These are phyloP conservation scores for Aspergillus proliferans DNA, from an alignment of 2,329 filamentous ascomycete species.

Conservation along the genomic window DNA sequence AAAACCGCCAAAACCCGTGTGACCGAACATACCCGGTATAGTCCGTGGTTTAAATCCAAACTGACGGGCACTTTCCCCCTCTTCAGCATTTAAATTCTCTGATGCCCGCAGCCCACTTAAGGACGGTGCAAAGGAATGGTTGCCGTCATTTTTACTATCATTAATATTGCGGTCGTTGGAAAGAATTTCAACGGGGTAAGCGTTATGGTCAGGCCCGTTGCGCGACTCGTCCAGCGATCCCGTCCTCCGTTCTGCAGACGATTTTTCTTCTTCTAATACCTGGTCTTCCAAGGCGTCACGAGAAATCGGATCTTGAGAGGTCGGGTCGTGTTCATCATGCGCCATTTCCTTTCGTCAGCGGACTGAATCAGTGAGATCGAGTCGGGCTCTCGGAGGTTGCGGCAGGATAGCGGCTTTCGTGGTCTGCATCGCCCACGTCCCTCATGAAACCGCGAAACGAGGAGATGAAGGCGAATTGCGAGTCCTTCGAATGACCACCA, in stretches of 20 bases:
- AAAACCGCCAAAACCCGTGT: background rate
- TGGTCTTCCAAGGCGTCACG: constrained; percentile 16
- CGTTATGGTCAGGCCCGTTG: constrained; percentile 15
- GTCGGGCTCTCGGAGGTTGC: constrained; percentile 17
- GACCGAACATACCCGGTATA: constrained; percentile 30
- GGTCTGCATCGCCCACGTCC: constrained; percentile 21
- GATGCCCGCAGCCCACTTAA: constrained; percentile 13
- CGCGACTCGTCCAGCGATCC: constrained; percentile 6
- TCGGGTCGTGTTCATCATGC: constrained; percentile 22
- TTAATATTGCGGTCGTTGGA: constrained; percentile 9
- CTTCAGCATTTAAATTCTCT: constrained; percentile 12
- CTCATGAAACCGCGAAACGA: constrained; percentile 2
- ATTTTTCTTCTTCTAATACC: constrained; percentile 17
- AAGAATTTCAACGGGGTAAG: constrained; percentile 10
- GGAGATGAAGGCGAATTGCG: background rate
- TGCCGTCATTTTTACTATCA: background rate
- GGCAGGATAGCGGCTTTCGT: constrained; percentile 11
- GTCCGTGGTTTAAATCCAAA: constrained; percentile 22
- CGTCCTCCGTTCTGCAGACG: constrained; percentile 9
- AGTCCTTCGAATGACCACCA: background rate
- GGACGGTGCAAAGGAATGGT: constrained; percentile 11
- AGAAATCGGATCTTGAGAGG: constrained; percentile 14
- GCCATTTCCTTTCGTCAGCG: constrained; percentile 24
- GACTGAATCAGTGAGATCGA: constrained; percentile 13
- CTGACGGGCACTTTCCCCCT: background rate